These are phyloP conservation scores for Chaetomiaceae sp. DNA, from an alignment of 2,329 filamentous ascomycete species.

Conservation along the genomic window DNA sequence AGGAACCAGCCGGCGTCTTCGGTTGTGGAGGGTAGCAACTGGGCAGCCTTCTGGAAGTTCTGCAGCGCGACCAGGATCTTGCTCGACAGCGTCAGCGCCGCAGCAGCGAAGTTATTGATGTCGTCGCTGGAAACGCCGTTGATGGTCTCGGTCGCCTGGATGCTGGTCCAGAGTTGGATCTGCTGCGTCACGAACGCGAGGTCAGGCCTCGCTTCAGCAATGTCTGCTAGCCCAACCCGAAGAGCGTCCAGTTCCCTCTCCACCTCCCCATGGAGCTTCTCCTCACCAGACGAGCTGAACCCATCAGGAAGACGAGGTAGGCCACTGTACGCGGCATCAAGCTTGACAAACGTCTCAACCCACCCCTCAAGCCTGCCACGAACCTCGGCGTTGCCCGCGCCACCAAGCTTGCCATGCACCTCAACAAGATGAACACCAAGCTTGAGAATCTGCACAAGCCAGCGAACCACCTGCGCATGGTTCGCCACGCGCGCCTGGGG, in stretches of 20 bases:
- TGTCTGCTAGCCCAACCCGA: conserved; percentile 38
- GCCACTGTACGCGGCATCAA: conserved; percentile 39
- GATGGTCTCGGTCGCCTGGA: conserved; percentile 27
- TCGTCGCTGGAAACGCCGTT: conserved; percentile 20
- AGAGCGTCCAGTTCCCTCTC: conserved; percentile 37
- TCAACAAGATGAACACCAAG: conserved; percentile 59
- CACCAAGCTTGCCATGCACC: conserved; percentile 63
- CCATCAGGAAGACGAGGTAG: conserved; percentile 48
- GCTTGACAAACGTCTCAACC: conserved; percentile 43
- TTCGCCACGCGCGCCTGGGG: conserved; percentile 20
- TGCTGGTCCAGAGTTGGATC: conserved; percentile 58
- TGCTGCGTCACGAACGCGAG: conserved; percentile 63
- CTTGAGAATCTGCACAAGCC: conserved; percentile 66
- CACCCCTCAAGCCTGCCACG: conserved; percentile 46
- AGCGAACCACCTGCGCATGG: conserved; percentile 39
- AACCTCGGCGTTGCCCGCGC: conserved; percentile 43
- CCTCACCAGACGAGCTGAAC: conserved; percentile 41
- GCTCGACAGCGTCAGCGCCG: conserved; percentile 64
- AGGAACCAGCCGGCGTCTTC: conserved; percentile 63
- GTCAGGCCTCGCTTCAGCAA: conserved; percentile 48
- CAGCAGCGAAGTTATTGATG: conserved; percentile 48
- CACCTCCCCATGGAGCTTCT: conserved; percentile 34
- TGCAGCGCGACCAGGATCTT: conserved; percentile 76
- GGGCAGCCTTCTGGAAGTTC: conserved; percentile 55
- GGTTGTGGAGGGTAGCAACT: conserved; percentile 51